These are phyloP conservation scores for Xylaria bambusicola DNA, from an alignment of 495 filamentous ascomycete species.

Conservation along the genomic window DNA sequence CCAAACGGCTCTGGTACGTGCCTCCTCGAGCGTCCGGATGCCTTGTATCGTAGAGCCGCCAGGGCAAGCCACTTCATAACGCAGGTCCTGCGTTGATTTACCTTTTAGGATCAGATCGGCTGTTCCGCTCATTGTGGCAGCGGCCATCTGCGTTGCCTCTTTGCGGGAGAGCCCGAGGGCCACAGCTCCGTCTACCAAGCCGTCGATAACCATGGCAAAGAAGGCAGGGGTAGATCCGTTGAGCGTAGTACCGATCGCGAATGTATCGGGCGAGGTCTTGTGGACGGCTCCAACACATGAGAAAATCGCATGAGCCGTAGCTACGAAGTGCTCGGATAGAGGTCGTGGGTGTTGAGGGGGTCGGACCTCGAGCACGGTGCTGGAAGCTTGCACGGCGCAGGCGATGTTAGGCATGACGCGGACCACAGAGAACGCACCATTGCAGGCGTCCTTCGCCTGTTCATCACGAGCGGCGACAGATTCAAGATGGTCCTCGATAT, in stretches of 20 bases:
- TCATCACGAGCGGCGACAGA: background rate
- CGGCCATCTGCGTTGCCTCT: conserved; percentile 67
- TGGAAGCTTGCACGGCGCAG: conserved; percentile 59
- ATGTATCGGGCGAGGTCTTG: conserved; percentile 49
- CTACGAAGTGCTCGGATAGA: conserved; percentile 1
- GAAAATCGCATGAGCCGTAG: conserved; percentile 15
- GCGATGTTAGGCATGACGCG: conserved; percentile 68
- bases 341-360: background rate
- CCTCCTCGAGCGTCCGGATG: conserved; percentile 63
- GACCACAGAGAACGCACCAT: conserved; percentile 48
- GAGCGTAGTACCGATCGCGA: conserved; percentile 63
- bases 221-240: conserved; percentile 68
- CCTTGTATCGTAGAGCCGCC: conserved; percentile 68
- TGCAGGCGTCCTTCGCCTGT: no score
- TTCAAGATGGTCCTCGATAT: conserved; percentile 45
- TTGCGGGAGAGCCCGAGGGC: conserved; percentile 66
- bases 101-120: conserved; percentile 60
- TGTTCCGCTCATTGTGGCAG: conserved; percentile 60
- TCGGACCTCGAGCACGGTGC: conserved; percentile 62
- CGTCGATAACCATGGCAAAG: conserved; percentile 62
- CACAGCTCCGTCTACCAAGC: conserved; percentile 63
- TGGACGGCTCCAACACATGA: conserved; percentile 48
- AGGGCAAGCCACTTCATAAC: conserved; percentile 65
- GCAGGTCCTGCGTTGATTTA: conserved; percentile 58
- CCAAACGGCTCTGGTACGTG: conserved; percentile 48